Base-by-base conservation (phyloP, 805 yeast species). In the Sungouiella blattae region DNA sequence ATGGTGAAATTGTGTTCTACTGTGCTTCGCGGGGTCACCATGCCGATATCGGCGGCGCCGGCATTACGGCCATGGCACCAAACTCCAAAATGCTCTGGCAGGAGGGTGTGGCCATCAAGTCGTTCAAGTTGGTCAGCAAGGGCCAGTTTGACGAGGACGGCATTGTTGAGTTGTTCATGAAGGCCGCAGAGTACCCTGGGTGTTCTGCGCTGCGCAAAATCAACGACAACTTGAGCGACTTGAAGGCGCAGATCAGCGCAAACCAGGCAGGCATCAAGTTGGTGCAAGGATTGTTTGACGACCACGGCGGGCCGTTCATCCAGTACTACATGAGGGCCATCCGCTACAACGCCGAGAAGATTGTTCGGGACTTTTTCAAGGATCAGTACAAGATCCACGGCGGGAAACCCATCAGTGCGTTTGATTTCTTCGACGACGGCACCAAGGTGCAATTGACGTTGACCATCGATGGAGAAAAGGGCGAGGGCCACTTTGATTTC, bases 1-100 rank as follows among this genome's bases (percentile, higher is more conserved):
- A 49, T 15, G 40, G 49, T 16, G 68, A 64, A 14, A 73, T 67
- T 5, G 75, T 87, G 16, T 89, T 89, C 57, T 89, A 87, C 69
- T 87, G 87, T 11, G 97, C 97, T 0, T 82, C 95, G 0, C 71
- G 97, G 45, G 97, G 96, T 2, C 98, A 89, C 61, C 97, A 91
- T 62, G 91, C 96, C 4, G 97, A 89, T 60, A 89, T 91, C 53
- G 97, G 97, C n/a, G 94, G 95, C n/a, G 76, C 82, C 38, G 62
- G 87, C 21, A 95, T 96, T 1, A 97, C 97, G 1, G 83, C 95
- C 0, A 87, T 89, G 87, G 96, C 96, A 11, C 95, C 96, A 7
- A 80, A 83, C 53, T 87, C 96, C 2, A 85, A 80, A 50, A 79
- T 80, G 40, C 62, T 91, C 27, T 83, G 78, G 70, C 88, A 89